phyloP scores from a whole-genome alignment of 2,329 filamentous ascomycete genomes.

The Dothidotthia symphoricarpi region DNA sequence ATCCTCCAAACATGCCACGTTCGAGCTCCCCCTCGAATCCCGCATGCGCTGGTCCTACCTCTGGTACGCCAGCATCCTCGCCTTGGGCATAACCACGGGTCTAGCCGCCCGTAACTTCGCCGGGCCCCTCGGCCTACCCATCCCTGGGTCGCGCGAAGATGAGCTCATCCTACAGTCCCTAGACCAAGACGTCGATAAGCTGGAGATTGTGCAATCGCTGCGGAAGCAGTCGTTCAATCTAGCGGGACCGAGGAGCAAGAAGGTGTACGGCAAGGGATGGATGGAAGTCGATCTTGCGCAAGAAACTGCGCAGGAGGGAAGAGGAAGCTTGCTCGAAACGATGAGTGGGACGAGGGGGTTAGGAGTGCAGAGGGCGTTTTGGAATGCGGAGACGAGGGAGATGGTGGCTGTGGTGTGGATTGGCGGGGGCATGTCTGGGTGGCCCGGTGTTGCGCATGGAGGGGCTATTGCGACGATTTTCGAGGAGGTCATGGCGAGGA shows the following conservation, averaged over 20 bases:
- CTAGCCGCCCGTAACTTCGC: constrained; percentile 27
- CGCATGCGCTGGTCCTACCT: constrained; percentile 30
- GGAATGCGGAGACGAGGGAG: constrained; percentile 58
- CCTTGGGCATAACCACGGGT: constrained; percentile 25
- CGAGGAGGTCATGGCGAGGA: constrained; percentile 67
- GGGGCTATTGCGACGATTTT: constrained; percentile 67
- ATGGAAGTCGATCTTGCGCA: constrained; percentile 31
- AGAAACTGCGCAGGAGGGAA: constrained; percentile 15
- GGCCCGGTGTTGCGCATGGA: constrained; percentile 71
- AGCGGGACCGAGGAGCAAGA: constrained; percentile 8
- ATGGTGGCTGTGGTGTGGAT: constrained; percentile 66
- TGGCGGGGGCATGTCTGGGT: constrained; percentile 64
- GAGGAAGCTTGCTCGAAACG: constrained; percentile 29
- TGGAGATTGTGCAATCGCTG: constrained; percentile 36
- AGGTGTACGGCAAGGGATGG: constrained; percentile 26
- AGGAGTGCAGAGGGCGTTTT: constrained; percentile 61
- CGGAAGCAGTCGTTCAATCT: constrained; percentile 29
- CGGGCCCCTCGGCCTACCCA: constrained; percentile 24
- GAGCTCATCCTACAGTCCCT: constrained; percentile 27
- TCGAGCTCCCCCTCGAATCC: constrained; percentile 21
- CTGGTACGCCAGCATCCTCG: constrained; percentile 33
- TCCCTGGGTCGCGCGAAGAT: constrained; percentile 32
- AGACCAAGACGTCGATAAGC: constrained; percentile 25
- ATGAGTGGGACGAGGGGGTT: constrained; percentile 43
- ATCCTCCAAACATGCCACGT: constrained; percentile 2